Evolutionary conservation across 176 grass and related monocot genomes (phyloP), one percentile per base, ranked within the genome.

Genomic region (Tillandsia fasciculata): DNA sequence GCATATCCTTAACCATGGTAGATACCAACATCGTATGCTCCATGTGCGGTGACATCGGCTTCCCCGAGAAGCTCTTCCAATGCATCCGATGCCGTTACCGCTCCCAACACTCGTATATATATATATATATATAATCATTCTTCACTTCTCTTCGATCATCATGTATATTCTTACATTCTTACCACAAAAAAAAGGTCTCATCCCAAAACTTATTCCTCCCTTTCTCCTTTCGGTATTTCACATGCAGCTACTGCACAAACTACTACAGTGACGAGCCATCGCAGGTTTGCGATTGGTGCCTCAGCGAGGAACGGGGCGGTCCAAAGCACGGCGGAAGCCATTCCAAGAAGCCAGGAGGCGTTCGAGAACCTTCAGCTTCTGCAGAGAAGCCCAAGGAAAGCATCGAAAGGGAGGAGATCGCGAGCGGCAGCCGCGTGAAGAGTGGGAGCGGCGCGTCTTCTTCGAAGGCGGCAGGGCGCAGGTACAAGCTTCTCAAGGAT

Each of bases 401-500:
- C 53, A 49, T 49, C 28, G 56, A 63, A 26, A 27, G 49, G 33
- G 33, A 42, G 33, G 33, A 42, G 33, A 42, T 42, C 33, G 33
- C 33, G 33, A 42, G 33, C 33, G 33, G 33, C 33, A 7, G 33
- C 59, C 82, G 42, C 4, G 76, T 70, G 50, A 59, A 84, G 58
- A 75, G 10, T 15, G 63, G 65, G 6, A 33, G 70, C 64, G 75
- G 81, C 2, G 61, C 64, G 17, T 70, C 72, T 42, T 79, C 82
- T 50, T 77, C 86, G 11, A 93, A 92, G 82, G 71, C 83, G 20
- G 57, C 82, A 10, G 84, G 82, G 63, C 95, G 95, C 77, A 89
- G 94, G 84, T 99, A 99, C 80, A 99, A 99, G 84, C 87, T 99
- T 59, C 90, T 99, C 64, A 99, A 99, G 84, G 94, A 99, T 78